Conservation (phyloP, 352 stramenopile genomes). For the Phytopythium cucurbitacearum region DNA sequence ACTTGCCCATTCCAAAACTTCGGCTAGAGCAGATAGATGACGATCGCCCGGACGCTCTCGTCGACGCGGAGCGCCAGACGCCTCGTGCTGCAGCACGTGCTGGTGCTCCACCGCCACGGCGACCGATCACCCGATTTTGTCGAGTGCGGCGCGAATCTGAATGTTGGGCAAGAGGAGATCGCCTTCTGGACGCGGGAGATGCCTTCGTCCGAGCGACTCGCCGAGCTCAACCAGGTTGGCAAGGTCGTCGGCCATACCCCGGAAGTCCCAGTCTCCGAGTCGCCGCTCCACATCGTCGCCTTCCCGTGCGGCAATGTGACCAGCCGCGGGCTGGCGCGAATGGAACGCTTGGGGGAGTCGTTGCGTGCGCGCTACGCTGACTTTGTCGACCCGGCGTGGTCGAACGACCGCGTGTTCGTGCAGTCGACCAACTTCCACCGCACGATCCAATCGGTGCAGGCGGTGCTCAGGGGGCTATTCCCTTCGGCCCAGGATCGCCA, state of each 20-base stretch:
- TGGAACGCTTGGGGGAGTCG: slow-evolving; percentile 4
- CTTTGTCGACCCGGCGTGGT: slow-evolving; percentile 1
- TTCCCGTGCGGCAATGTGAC: slow-evolving; percentile 22
- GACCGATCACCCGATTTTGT: slow-evolving; percentile 21
- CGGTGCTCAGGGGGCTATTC: slow-evolving; percentile 6
- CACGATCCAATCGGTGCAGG: slow-evolving; percentile 17
- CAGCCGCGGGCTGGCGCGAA: slow-evolving; percentile 13
- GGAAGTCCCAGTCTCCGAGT: not conserved
- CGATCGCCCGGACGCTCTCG: slow-evolving; percentile 1
- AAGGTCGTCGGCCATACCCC: slow-evolving; percentile 8
- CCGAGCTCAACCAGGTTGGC: slow-evolving; percentile 11
- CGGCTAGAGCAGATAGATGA: too few relatives aligned
- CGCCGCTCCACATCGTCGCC: slow-evolving; percentile 4
- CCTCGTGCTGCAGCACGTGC: slow-evolving; percentile 18
- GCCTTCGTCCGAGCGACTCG: slow-evolving; percentile 13
- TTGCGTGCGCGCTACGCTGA: slow-evolving; percentile 14
- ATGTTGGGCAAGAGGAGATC: slow-evolving; percentile 13
- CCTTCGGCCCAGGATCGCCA: not conserved
- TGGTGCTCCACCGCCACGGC: slow-evolving; percentile 24
- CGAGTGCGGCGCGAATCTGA: slow-evolving; percentile 13
- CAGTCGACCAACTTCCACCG: slow-evolving; percentile 22
- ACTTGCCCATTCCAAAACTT: too few relatives aligned
- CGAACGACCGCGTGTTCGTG: slow-evolving; percentile 16
- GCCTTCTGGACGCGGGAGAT: slow-evolving; percentile 16
- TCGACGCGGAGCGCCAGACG: too few relatives aligned